Evolutionary conservation across 108 stramenopile genomes (phyloP), one percentile per base, ranked within the genome.

Genomic region (Cylindrotheca closterium): DNA sequence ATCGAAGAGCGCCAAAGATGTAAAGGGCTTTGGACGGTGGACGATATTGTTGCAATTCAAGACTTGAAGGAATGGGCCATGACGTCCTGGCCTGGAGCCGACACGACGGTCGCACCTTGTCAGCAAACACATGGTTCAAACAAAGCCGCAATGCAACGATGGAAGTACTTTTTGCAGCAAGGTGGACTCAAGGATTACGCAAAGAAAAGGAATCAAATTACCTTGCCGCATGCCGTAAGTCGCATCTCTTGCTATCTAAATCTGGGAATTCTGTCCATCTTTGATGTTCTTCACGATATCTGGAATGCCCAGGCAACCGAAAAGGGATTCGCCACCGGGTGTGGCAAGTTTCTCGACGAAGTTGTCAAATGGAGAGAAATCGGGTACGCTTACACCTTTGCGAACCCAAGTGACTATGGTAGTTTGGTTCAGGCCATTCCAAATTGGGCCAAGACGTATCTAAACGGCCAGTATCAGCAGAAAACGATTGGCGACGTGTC

Each of bases 161-260:
- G 89, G 89, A 75, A 67, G 27, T 12, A 23, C 15, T 90, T 74
- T 62, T 60, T 83, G 3, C 53, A 55, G 15, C 31, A 57, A 31
- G 79, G 79, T 8, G 66, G 66, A 23, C 66, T 90, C 2, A 23
- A 53, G 2, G 4, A 63, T 18, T 90, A 90, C 54, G 85, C 70
- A 27, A 78, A 73, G 60, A 57, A 34, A 47, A 57, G 86, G 12
- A 87, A 86, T 55, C 47, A 75, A 63, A 60, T 79, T 22, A 54
- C 58, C 18, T 34, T 59, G 28, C 73, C 81, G 15, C 78, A 86
- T 64, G 73, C 75, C 1, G 82, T 81, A 26, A 82, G 74, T 18
- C 67, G 90, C n/a, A 83, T 88, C 67, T 75, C 72, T 8, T 79
- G 78, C 54, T 86, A 86, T 53, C 65, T 91, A 22, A 88, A 91